Evolutionary conservation across 176 grass and related monocot species (phyloP), one percentile per base, ranked within the genome.

Genomic region (Carex scoparia): DNA sequence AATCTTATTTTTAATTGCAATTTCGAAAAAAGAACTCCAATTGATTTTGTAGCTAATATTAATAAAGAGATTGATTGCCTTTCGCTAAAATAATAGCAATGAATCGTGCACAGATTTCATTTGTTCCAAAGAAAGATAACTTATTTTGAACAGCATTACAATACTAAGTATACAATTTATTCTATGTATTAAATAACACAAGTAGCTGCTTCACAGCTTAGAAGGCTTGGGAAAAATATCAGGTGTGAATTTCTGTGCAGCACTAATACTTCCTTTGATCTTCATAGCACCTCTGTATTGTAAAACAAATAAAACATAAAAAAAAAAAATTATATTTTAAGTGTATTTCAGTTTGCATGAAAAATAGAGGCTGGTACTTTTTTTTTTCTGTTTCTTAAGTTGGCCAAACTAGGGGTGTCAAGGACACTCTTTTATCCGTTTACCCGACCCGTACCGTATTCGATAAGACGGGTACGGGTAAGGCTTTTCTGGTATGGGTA

Each of bases 181-280:
- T 83, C 44, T 83, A 56, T 69, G 51, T 69, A 83, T 68, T 65
- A 49, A 49, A 30, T 31, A 78, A 56, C 40, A 42, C 66, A 69
- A 69, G 55, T 32, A 54, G 40, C 38, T 83, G 61, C n/a, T 55
- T 83, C 61, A 83, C 33, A 98, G 80, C 72, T 98, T 98, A 0
- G 95, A 85, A 53, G 93, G 88, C 80, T 93, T 98, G 40, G 93
- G 95, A 80, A 98, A 98, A 81, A 98, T 98, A 68, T 94, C 93
- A 58, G 89, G 95, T 2, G 93, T 98, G 83, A 98, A 98, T 82
- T 94, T 98, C 86, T 93, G 89, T 2, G 93, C 93, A 2, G 95
- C 92, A 63, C 60, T 86, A 7, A 94, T 94, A 74, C 91, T 94
- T 81, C 95, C 95, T 86, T 95, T 98, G 69, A 94, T 98, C 89